Evolutionary conservation across 495 filamentous ascomycete genomes (phyloP), one percentile per base, ranked within the genome.

Genomic region (Chaetomidium leptoderma): DNA sequence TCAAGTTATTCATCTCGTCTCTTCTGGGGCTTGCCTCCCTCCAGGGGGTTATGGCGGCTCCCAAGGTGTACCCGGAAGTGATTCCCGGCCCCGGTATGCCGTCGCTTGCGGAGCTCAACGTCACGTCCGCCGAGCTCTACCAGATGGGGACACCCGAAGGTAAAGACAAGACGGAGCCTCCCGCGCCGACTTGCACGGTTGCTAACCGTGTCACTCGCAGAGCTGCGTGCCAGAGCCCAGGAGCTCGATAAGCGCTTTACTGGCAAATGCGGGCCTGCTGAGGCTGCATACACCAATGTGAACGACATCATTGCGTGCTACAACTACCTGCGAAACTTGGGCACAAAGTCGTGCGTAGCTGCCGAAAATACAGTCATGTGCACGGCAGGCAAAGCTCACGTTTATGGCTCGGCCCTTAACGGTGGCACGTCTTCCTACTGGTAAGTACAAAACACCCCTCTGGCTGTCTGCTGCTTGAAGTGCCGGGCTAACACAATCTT

Each of bases 31-130:
- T 45, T 27, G 43, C 24, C 9, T 45, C 43, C 23, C 43, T 45
- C 24, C 23, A 27, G 23, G 24, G 21, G 23, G 24, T 16, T 27
- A 11, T 45, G 43, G 43, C 43, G 24, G 43, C 43, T 45, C 43
- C 43, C 43, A 26, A 26, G 13, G 43, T 27, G 43, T 49, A 35
- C 23, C 46, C 46, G n/a, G 46, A 49, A 35, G 46, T 49, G 29
- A 49, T 49, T 49, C 46, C 46, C 29, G 46, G 46, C 8, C 46
- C 46, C 46, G 46, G 46, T 23, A 29, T 49, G 29, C 46, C 46
- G 29, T 33, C 46, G 29, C 46, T 49, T 14, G 46, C 46, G 7
- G 46, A 49, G 10, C 46, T 49, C n/a, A 30, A 33, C 46, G 5
- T 49, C 29, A 49, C 46, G 8, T 33, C 46, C 9, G 46, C 46